Evolutionary conservation across 2,329 filamentous ascomycete species (phyloP).

Genomic region (Aspergillus jensenii): DNA sequence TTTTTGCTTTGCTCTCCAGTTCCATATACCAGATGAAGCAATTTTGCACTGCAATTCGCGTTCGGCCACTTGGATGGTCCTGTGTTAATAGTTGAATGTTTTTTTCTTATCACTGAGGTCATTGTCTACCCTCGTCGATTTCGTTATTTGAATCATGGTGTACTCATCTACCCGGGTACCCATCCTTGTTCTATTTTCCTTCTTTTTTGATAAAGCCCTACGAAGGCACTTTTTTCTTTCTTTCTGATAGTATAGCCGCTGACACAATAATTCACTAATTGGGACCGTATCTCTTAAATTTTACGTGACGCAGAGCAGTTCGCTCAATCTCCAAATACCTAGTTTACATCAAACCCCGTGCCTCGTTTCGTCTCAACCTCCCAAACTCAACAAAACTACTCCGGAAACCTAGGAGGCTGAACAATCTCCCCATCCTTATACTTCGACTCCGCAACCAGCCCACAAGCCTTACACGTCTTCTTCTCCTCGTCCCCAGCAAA

Average conservation of each 20-base stretch:
- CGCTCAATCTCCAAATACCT: neutral
- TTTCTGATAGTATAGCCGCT: slow-evolving; percentile 4
- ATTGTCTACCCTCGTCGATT: slow-evolving; percentile 4
- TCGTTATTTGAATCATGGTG: neutral
- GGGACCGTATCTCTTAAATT: neutral
- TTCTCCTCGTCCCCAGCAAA: slow-evolving; percentile 70
- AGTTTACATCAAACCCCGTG: neutral
- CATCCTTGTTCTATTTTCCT: slow-evolving; percentile 6
- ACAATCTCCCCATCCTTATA: slow-evolving; percentile 43
- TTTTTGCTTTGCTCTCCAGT: slow-evolving; percentile 1
- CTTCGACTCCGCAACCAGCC: slow-evolving; percentile 64
- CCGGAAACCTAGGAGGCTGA: slow-evolving; percentile 41
- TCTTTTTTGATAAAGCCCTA: slow-evolving; percentile 10
- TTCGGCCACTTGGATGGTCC: neutral
- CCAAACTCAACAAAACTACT: slow-evolving; percentile 18
- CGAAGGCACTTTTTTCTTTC: neutral
- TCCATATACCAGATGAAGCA: slow-evolving; percentile 9
- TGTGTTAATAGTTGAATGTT: slow-evolving; percentile 9
- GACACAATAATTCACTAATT: slow-evolving; percentile 11
- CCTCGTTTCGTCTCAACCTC: neutral
- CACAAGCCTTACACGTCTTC: slow-evolving; percentile 76
- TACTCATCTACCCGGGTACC: neutral
- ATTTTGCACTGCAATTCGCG: slow-evolving; percentile 2
- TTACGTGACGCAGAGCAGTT: neutral
- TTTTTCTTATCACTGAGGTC: neutral